These are phyloP conservation scores for Aspergillus novoparasiticus DNA, from an alignment of 2,329 filamentous ascomycete species.

Conservation along the genomic window DNA sequence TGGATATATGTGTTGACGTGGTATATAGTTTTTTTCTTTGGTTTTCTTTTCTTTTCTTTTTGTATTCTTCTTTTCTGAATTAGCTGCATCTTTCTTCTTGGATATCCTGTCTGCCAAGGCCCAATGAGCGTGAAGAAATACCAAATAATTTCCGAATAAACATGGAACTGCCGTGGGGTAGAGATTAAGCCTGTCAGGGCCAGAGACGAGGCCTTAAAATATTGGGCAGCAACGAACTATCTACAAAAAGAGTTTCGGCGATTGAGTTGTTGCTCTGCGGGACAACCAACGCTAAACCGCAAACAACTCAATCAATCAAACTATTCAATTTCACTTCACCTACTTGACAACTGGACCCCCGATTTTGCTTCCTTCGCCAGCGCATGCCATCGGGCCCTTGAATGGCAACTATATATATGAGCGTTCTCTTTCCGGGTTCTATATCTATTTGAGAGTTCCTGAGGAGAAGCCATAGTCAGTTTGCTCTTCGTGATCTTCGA, in stretches of 20 bases:
- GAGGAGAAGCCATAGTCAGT: not conserved
- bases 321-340: not conserved
- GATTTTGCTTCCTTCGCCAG: not conserved
- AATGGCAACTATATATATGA: not conserved
- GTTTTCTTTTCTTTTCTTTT: not conserved
- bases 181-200: not conserved
- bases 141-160: not conserved
- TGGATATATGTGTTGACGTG: not conserved
- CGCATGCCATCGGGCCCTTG: not conserved
- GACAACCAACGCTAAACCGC: slow-evolving; percentile 1
- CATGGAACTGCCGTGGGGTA: not conserved
- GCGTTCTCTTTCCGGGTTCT: not conserved
- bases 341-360: not conserved
- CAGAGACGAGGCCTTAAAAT: slow-evolving; percentile 4
- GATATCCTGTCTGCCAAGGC: not conserved
- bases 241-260: not conserved
- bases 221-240: slow-evolving; percentile 1
- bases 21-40: not conserved
- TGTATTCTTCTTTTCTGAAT: not conserved
- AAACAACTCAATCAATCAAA: not conserved
- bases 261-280: slow-evolving; percentile 3
- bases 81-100: not conserved
- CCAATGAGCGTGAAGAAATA: not conserved
- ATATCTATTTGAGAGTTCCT: not conserved
- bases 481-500: not conserved